These are phyloP conservation scores for Rhodamnia rubescens DNA, from an alignment of 345 rosid genomes.

Conservation along the genomic window DNA sequence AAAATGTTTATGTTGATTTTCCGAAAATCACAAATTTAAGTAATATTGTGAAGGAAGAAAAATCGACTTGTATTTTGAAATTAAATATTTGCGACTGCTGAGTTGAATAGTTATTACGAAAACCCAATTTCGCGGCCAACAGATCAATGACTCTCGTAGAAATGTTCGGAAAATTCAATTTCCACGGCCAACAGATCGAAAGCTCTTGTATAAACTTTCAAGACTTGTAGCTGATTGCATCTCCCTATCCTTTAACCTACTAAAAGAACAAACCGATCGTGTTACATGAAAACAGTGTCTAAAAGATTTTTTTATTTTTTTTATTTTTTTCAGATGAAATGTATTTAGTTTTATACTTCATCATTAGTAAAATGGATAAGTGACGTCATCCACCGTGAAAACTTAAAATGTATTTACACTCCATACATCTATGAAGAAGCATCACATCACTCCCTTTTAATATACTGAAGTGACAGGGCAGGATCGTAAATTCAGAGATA, in stretches of 20 bases:
- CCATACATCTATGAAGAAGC: background rate
- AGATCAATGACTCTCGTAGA: background rate
- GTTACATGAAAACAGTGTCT: background rate
- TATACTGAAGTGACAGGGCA: background rate
- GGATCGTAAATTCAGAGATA: background rate
- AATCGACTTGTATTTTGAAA: background rate
- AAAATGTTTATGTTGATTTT: too few relatives aligned
- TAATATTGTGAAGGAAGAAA: background rate
- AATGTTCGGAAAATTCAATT: background rate
- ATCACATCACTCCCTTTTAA: background rate
- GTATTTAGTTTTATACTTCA: background rate
- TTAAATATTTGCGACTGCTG: background rate
- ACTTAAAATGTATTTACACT: background rate
- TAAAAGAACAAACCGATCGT: background rate
- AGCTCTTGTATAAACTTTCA: background rate
- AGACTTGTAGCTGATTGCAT: too few relatives aligned
- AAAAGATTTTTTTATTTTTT: background rate
- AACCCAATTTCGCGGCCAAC: background rate
- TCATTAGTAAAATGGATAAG: background rate
- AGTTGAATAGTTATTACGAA: background rate
- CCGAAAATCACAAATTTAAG: background rate
- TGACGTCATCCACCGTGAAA: background rate
- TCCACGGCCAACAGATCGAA: background rate
- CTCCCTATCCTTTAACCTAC: background rate
- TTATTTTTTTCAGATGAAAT: background rate